These are phyloP conservation scores for Saccharomyces hybrid DNA, from an alignment of 1,139 yeast genomes.

Conservation along the genomic window DNA sequence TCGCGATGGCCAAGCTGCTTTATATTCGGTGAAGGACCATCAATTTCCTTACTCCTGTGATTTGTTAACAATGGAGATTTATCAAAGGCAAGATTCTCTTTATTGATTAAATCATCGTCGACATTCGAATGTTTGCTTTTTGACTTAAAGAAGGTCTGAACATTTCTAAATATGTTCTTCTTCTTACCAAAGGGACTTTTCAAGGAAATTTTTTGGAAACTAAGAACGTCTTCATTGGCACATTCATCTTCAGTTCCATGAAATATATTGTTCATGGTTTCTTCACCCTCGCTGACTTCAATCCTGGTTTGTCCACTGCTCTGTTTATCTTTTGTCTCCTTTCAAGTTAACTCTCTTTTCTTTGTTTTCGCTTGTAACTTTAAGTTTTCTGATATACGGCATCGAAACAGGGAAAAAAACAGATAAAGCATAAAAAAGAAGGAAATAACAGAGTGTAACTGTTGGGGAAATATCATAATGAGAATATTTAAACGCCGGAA, in stretches of 20 bases:
- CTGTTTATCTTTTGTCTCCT: not conserved
- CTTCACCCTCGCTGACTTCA: not conserved
- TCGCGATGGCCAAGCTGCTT: not conserved
- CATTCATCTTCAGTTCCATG: not conserved
- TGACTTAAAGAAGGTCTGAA: not conserved
- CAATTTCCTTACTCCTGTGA: not conserved
- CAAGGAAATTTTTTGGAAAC: constrained; percentile 1
- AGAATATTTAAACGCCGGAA: not conserved
- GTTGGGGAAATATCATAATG: no score
- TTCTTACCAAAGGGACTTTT: constrained; percentile 3
- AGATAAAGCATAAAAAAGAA: not conserved
- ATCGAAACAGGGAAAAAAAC: not conserved
- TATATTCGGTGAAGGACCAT: not conserved
- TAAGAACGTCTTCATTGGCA: not conserved
- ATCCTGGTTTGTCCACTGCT: not conserved
- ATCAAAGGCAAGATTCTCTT: not conserved
- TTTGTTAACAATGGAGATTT: not conserved
- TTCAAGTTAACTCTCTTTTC: not conserved
- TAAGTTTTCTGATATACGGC: not conserved
- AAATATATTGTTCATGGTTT: not conserved
- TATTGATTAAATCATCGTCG: not conserved
- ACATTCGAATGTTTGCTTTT: not conserved
- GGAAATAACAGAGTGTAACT: not conserved
- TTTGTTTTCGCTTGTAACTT: not conserved
- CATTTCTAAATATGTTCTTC: constrained; percentile 4